Percentiles rank a stretch among this genome's conserved stretches.
phyloP scores from a whole-genome alignment of 306 rosid species.

The Sicyos baderoa region DNA sequence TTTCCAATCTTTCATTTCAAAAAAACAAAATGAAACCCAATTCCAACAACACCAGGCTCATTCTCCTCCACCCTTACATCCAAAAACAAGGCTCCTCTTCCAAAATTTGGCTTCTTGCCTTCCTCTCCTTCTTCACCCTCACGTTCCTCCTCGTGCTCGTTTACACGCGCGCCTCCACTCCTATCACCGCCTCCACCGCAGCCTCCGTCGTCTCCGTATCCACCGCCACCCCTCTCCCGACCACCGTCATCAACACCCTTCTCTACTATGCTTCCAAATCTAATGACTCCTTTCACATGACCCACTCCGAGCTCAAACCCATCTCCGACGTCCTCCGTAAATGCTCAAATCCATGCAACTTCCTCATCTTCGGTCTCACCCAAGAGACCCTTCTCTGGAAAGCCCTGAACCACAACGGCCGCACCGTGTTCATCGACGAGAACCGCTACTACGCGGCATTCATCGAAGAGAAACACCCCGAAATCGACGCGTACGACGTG shows the following conservation, averaged over 20 bases:
- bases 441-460: conserved; percentile 89
- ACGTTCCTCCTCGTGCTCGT: conserved; percentile 70
- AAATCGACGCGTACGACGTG: conserved; percentile 83
- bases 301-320: conserved; percentile 64
- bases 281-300: conserved; percentile 72
- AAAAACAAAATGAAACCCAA: conserved; percentile 50
- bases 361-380: conserved; percentile 79
- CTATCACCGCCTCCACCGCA: conserved; percentile 26
- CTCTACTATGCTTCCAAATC: conserved; percentile 77
- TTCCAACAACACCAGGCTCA: conserved; percentile 64
- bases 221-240: conserved; percentile 33
- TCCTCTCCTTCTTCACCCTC: conserved; percentile 69
- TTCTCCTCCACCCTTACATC: conserved; percentile 94
- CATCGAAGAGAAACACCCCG: conserved; percentile 77
- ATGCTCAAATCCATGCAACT: conserved; percentile 67
- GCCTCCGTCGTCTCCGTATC: conserved; percentile 22
- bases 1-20: neutral
- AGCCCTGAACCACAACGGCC: conserved; percentile 78
- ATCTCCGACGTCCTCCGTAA: conserved; percentile 77
- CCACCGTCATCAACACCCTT: conserved; percentile 76
- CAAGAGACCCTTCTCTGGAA: conserved; percentile 88
- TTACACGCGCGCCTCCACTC: conserved; percentile 44
- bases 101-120: conserved; percentile 69
- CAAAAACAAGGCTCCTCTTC: conserved; percentile 90
- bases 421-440: conserved; percentile 85